Base-by-base conservation (phyloP, 2,329 filamentous ascomycete species). In the Aspergillus tubingensis region DNA sequence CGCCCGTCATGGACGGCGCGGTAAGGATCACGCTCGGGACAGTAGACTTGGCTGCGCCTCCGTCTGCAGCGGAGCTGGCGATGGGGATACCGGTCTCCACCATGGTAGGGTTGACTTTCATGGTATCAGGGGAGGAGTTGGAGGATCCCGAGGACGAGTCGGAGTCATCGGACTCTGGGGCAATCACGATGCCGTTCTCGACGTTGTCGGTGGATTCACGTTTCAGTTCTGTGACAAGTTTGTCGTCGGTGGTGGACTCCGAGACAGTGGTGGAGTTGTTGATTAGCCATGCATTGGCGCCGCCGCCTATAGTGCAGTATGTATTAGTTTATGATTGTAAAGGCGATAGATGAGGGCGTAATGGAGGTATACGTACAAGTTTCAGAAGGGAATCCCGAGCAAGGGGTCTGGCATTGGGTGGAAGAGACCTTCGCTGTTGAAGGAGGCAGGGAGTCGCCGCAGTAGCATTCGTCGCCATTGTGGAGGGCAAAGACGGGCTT, bases 401-500 rank as follows among this genome's bases (percentile, higher is more conserved):
- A 74, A 1, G 6, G 3, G 1, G 21, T 23, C 8, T 65, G 52
- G 63, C 71, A 74, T 54, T 70, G 53, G 3, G 61, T 60, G 36
- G 65, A 54, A 44, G 57, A 59, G 7, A 72, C 54, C 56, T 68
- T 64, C 10, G 47, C 56, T 2, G 59, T 57, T 4, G 59, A 19
- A 0, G 62, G 54, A 5, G 71, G 68, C 0, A 67, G 23, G n/a
- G 62, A 43, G 15, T 69, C 58, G 8, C 64, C 65, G 52, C 71
- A 73, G 49, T 58, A 64, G 60, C 71, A 73, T 30, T 64, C 44
- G 15, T 47, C 17, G 23, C 62, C 68, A 15, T 57, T 50, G 36
- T 62, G 64, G 17, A 72, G 44, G 8, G 63, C 69, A 10, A 62
- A 64, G 11, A 70, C 39, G 8, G 58, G 50, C 48, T 64, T 65